Conservation (phyloP, 768 basidiomycete genomes). For the Mycena crocata region DNA sequence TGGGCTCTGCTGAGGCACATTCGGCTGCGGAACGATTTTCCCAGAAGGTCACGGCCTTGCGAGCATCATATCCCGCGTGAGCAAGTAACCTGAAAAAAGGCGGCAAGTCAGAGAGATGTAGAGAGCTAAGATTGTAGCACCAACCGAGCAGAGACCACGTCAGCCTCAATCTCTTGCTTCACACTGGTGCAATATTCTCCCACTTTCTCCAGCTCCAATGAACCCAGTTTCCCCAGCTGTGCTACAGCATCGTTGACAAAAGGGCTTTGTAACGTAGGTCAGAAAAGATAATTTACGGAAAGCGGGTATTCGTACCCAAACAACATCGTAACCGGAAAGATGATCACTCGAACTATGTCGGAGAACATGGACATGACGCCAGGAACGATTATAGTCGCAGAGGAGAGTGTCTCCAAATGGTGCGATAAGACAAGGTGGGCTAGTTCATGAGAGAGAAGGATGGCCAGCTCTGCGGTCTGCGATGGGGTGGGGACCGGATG, state of each 20-base stretch:
- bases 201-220: constrained; percentile 77
- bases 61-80: constrained; percentile 91
- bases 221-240: constrained; percentile 80
- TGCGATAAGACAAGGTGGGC: constrained; percentile 92
- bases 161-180: constrained; percentile 92
- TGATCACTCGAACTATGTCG: constrained; percentile 79
- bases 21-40: constrained; percentile 62
- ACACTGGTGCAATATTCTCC: constrained; percentile 83
- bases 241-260: constrained; percentile 96
- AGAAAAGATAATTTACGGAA: not conserved
- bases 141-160: constrained; percentile 86
- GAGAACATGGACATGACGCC: constrained; percentile 80
- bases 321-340: constrained; percentile 92
- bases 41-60: constrained; percentile 87
- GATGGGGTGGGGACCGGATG: constrained; percentile 76
- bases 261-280: constrained; percentile 49
- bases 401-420: constrained; percentile 92
- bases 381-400: constrained; percentile 84
- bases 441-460: constrained; percentile 93
- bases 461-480: constrained; percentile 90
- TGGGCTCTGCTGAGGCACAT: constrained; percentile 51
- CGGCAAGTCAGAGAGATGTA: constrained; percentile 20
- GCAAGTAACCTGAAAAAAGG: constrained; percentile 77
- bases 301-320: constrained; percentile 62
- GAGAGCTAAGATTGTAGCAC: constrained; percentile 32